Base-by-base conservation (phyloP, 2,329 filamentous ascomycete genomes). In the Pseudogymnoascus verrucosus region DNA sequence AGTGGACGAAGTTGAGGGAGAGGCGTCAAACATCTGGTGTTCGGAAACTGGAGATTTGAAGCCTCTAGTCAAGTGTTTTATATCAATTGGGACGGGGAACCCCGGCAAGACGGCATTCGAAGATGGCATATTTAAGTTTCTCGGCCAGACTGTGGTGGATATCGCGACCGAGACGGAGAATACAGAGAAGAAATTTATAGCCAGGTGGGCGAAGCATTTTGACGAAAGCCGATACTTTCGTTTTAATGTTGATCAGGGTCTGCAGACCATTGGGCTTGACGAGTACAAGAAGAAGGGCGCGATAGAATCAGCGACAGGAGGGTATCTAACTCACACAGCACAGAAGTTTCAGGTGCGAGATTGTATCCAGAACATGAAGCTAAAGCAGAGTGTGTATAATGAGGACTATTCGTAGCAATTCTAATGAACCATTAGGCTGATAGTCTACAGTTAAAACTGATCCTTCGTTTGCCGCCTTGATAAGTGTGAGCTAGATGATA, bases 201-300 rank as follows among this genome's bases (percentile, higher is more conserved):
- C 66, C 1, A 65, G 68, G 16, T 72, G 68, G 69, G 23, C 62
- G 19, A 65, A 68, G 39, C 65, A 71, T 61, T 68, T 66, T 40
- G 69, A 71, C 42, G 65, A 68, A 37, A 70, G 69, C 2, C 68
- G 71, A n/a, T 74, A 73, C 62, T 74, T 72, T 62, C 71, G 73
- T 1, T 74, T 75, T 59, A 74, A 74, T 66, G 72, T 75, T 10
- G 67, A 72, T 14, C 70, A 73, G 54, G 73, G 73, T 1, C 64
- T 75, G 10, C 66, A 72, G 63, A 64, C 64, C 59, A 65, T 74
- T 44, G 67, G 68, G 8, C 61, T 72, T 31, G 67, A 67, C 19
- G 68, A 72, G 63, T 69, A 68, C 61, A 65, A 67, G 57, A 62
- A 68, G 26, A 39, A 66, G 39, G 66, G 66, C 4, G 14, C 23